Evolutionary conservation across 768 basidiomycete species (phyloP).

Genomic region (Leccinum subgranulosum): DNA sequence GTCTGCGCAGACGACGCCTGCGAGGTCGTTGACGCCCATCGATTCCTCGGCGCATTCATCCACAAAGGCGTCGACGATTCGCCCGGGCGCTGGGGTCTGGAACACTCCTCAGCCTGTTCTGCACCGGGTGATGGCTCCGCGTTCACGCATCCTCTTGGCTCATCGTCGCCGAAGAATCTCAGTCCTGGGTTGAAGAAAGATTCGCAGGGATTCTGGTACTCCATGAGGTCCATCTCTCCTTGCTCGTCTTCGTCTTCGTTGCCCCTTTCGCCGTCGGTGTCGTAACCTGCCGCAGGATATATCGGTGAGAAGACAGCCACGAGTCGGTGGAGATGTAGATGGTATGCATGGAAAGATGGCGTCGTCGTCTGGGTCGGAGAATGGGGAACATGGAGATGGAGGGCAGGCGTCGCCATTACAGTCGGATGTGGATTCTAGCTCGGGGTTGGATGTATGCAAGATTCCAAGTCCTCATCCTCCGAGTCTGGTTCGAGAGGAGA

Average conservation of each 20-base stretch:
- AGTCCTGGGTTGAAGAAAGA: slow-evolving; percentile 18
- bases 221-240: slow-evolving; percentile 12
- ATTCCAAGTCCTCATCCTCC: neutral
- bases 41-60: neutral
- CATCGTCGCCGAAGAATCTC: slow-evolving; percentile 10
- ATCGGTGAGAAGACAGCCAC: neutral
- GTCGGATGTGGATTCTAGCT: neutral
- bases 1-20: slow-evolving; percentile 16
- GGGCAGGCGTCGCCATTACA: neutral
- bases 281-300: neutral
- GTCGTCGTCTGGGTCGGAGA: slow-evolving; percentile 1
- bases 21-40: slow-evolving; percentile 4
- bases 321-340: slow-evolving; percentile 2
- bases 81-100: no score
- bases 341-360: neutral
- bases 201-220: slow-evolving; percentile 29
- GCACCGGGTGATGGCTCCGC: slow-evolving; percentile 1
- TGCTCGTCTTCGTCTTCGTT: slow-evolving; percentile 16
- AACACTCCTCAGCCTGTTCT: neutral
- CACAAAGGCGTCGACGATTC: neutral
- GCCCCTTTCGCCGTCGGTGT: slow-evolving; percentile 12
- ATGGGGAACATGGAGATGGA: slow-evolving; percentile 1
- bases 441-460: slow-evolving; percentile 4
- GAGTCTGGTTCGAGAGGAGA: neutral
- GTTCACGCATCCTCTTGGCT: neutral